Conservation (phyloP, 805 yeast genomes). For the Saccharomyces cerevisiae region DNA sequence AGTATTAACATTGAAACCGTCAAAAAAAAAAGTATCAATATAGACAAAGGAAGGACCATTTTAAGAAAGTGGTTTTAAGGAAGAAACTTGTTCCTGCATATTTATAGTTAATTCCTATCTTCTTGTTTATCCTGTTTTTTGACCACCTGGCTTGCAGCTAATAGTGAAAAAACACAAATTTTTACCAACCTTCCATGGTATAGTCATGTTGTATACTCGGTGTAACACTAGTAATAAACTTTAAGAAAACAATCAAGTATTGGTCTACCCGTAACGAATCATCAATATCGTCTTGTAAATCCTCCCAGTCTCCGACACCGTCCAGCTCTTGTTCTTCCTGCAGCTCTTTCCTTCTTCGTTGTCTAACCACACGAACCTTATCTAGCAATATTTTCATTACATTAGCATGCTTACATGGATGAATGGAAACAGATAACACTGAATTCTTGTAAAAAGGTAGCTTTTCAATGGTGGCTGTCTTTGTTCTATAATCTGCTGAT, state of each 20-base stretch:
- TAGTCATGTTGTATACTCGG: slow-evolving; percentile 97
- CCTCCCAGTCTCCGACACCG: slow-evolving; percentile 49
- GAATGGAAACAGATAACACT: slow-evolving; percentile 65
- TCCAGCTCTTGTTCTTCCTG: slow-evolving; percentile 36
- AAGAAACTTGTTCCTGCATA: neutral
- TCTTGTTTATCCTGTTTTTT: neutral
- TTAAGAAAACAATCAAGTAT: slow-evolving; percentile 78
- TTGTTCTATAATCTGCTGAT: slow-evolving; percentile 81
- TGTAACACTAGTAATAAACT: slow-evolving; percentile 92
- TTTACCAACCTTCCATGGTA: slow-evolving; percentile 87
- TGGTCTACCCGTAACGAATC: slow-evolving; percentile 77
- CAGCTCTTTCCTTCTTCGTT: slow-evolving; percentile 36
- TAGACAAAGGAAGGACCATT: neutral
- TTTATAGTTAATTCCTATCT: neutral
- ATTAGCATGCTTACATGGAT: slow-evolving; percentile 91
- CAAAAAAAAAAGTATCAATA: neutral
- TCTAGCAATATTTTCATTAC: slow-evolving; percentile 87
- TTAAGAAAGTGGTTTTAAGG: neutral
- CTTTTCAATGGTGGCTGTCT: slow-evolving; percentile 91
- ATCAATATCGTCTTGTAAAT: slow-evolving; percentile 34
- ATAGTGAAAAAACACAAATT: neutral
- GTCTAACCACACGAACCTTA: slow-evolving; percentile 50
- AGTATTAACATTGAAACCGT: neutral
- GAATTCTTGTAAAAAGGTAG: slow-evolving; percentile 78
- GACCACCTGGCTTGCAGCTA: neutral